Conservation (phyloP, 2,329 filamentous ascomycete genomes). For the Nakataea oryzae region DNA sequence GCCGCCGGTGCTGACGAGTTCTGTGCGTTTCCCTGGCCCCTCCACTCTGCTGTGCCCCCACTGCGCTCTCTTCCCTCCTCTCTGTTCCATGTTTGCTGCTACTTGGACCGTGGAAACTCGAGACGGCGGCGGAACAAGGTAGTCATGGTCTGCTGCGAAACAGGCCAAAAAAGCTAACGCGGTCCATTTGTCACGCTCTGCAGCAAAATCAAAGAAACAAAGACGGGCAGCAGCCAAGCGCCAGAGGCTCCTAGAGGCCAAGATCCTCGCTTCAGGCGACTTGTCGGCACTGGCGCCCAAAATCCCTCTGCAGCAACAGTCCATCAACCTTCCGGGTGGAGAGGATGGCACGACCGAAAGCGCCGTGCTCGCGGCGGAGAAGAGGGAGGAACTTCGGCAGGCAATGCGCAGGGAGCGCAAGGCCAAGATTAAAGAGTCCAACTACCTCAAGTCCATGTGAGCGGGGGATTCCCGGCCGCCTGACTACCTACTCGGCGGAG, state of each 20-base stretch:
- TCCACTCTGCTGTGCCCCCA: background rate
- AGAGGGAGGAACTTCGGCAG: constrained; percentile 54
- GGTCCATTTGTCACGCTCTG: background rate
- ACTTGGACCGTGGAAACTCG: background rate
- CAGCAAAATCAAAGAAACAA: constrained; percentile 79
- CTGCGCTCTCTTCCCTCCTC: background rate
- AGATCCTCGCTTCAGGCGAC: constrained; percentile 55
- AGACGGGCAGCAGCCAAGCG: constrained; percentile 60
- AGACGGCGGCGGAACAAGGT: no score
- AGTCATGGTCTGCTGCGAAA: background rate
- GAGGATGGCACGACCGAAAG: constrained; percentile 30
- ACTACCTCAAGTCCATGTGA: constrained; percentile 74
- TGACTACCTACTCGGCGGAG: background rate
- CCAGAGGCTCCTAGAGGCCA: constrained; percentile 43
- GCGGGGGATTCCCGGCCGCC: constrained; percentile 22
- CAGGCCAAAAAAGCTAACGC: background rate
- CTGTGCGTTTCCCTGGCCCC: constrained; percentile 46
- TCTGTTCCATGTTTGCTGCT: background rate
- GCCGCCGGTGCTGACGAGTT: constrained; percentile 62
- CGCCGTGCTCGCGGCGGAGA: constrained; percentile 33
- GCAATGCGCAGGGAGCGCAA: constrained; percentile 67
- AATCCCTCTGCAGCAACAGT: constrained; percentile 68
- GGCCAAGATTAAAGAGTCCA: constrained; percentile 71
- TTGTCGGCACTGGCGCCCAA: constrained; percentile 55
- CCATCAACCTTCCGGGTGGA: constrained; percentile 56